Conservation (phyloP, 2,329 filamentous ascomycete genomes). For the Penicillium sp. region DNA sequence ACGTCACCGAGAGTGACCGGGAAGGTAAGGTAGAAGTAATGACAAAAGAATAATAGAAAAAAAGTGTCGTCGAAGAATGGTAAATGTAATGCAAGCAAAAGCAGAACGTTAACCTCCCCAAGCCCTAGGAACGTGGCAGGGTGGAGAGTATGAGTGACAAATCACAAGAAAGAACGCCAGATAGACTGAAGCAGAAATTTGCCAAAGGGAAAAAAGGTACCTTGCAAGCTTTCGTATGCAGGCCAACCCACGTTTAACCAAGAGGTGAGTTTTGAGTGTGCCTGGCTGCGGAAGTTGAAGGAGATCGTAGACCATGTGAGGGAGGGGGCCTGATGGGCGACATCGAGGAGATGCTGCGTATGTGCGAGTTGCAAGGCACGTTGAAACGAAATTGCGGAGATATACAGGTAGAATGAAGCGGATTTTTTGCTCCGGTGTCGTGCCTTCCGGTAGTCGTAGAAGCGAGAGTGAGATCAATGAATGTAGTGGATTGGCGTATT, state of each 20-base stretch:
- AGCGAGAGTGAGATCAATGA: constrained; percentile 19
- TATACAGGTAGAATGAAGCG: constrained; percentile 30
- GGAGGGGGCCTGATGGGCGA: constrained; percentile 14
- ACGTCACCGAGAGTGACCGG: constrained; percentile 34
- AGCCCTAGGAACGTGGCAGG: constrained; percentile 49
- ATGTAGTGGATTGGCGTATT: constrained; percentile 21
- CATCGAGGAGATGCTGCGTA: constrained; percentile 29
- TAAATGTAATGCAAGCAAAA: constrained; percentile 29
- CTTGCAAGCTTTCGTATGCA: constrained; percentile 37
- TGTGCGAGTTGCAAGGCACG: constrained; percentile 38
- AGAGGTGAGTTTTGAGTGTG: background rate
- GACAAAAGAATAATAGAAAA: constrained; percentile 19
- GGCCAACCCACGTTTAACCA: constrained; percentile 19
- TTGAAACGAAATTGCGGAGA: constrained; percentile 24
- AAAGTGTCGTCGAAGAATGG: constrained; percentile 21
- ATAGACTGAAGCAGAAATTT: constrained; percentile 18
- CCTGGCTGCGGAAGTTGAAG: background rate
- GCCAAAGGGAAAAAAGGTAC: constrained; percentile 24
- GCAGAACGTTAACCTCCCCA: constrained; percentile 33
- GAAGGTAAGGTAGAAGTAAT: constrained; percentile 29
- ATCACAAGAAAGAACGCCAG: constrained; percentile 37
- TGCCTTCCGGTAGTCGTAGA: constrained; percentile 38
- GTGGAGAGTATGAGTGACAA: constrained; percentile 35
- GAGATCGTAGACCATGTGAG: constrained; percentile 8
- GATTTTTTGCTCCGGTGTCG: constrained; percentile 38